Conservation (phyloP, 192 early-diverging fungal species). For the Coemansia sp. region DNA sequence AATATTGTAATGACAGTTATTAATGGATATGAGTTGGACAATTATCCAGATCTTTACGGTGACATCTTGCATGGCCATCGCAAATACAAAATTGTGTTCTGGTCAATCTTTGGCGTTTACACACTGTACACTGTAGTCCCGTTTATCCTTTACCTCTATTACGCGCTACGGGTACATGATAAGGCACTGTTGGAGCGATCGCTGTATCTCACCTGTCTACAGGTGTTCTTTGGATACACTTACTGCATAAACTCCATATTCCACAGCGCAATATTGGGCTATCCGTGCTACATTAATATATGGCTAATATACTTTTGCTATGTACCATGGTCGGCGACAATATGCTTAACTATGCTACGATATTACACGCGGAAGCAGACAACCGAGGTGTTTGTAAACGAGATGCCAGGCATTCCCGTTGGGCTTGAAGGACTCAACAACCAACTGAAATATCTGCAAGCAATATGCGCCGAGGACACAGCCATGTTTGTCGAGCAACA, state of each 20-base stretch:
- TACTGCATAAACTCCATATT: slow-evolving; percentile 20
- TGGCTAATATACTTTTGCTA: slow-evolving; percentile 21
- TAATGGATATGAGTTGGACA: background rate
- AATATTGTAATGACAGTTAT: no score
- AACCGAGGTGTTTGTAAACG: background rate
- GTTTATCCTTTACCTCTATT: slow-evolving; percentile 17
- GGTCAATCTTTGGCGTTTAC: slow-evolving; percentile 15
- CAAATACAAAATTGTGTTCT: slow-evolving; percentile 18
- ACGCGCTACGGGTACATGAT: slow-evolving; percentile 4
- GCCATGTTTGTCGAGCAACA: background rate
- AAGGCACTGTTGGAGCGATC: slow-evolving; percentile 24
- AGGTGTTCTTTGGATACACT: slow-evolving; percentile 13
- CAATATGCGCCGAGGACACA: background rate
- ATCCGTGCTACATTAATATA: slow-evolving; percentile 32
- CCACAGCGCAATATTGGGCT: slow-evolving; percentile 5
- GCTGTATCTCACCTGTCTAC: slow-evolving; percentile 11
- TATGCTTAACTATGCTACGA: slow-evolving; percentile 19
- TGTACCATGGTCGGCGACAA: slow-evolving; percentile 4
- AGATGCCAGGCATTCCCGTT: background rate
- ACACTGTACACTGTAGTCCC: slow-evolving; percentile 6
- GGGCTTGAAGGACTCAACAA: background rate
- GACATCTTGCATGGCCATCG: background rate
- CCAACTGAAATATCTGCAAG: background rate
- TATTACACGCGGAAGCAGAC: slow-evolving; percentile 12
- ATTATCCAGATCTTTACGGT: background rate